Conservation (phyloP, 2,329 filamentous ascomycete species). For the Sporothrix phasma region DNA sequence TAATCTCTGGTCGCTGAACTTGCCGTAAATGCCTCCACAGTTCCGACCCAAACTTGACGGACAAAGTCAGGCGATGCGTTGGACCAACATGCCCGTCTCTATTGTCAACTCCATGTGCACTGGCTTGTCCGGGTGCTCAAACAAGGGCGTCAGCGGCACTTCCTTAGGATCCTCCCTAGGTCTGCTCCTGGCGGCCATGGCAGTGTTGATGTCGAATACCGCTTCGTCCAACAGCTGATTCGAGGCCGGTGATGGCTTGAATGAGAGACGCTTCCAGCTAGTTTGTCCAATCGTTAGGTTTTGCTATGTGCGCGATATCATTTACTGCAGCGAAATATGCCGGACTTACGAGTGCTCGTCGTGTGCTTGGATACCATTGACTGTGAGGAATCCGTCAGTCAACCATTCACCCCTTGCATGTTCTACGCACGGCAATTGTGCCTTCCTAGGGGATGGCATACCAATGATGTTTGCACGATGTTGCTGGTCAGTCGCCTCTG, state of each 20-base stretch:
- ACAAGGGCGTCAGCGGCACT: constrained; percentile 55
- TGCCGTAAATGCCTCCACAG: no score
- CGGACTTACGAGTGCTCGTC: constrained; percentile 48
- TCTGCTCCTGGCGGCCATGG: constrained; percentile 47
- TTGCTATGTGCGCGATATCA: background rate
- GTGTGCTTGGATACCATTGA: constrained; percentile 50
- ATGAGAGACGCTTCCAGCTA: constrained; percentile 51
- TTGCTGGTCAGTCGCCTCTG: constrained; percentile 48
- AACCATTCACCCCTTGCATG: background rate
- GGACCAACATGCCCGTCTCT: constrained; percentile 47
- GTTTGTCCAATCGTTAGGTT: background rate
- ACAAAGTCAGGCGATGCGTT: constrained; percentile 14
- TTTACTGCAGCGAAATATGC: no score
- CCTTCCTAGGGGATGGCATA: constrained; percentile 26
- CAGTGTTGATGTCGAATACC: constrained; percentile 54
- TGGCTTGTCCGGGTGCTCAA: constrained; percentile 22
- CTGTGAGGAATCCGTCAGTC: constrained; percentile 1
- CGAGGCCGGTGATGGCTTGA: constrained; percentile 38
- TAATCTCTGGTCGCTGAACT: no score
- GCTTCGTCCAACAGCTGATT: constrained; percentile 31
- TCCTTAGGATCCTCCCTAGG: constrained; percentile 49
- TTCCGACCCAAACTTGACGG: no score
- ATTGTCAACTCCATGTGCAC: constrained; percentile 35
- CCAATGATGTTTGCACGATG: constrained; percentile 66
- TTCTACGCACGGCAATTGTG: background rate